Conservation (phyloP, 2,329 filamentous ascomycete genomes). For the Daldinia sp. region DNA sequence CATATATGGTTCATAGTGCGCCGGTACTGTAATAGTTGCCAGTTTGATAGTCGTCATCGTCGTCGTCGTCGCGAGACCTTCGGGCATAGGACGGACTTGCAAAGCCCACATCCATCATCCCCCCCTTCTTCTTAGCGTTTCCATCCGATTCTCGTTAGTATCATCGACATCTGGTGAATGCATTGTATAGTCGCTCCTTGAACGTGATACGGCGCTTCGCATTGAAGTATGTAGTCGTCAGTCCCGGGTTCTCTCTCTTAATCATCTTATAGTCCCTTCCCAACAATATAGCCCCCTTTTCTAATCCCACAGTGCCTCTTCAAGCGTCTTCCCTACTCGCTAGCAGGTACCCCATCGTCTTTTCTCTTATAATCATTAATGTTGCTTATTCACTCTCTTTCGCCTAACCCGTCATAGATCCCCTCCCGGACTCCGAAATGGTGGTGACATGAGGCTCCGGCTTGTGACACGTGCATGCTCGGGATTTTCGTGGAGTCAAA, state of each 20-base stretch:
- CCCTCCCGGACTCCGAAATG: conserved; percentile 19
- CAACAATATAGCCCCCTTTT: not conserved
- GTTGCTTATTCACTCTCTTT: not conserved
- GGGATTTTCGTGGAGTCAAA: conserved; percentile 7
- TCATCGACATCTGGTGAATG: not conserved
- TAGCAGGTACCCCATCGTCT: not conserved
- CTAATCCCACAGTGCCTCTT: not conserved
- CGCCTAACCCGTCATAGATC: not conserved
- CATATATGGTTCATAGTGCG: not conserved
- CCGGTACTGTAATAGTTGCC: not conserved
- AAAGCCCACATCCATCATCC: not conserved
- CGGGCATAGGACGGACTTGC: not conserved
- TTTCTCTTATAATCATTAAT: not conserved
- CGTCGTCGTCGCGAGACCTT: not conserved
- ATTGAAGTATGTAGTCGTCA: not conserved
- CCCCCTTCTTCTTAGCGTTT: not conserved
- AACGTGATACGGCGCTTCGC: not conserved
- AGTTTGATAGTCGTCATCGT: no score
- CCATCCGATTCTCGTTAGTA: not conserved
- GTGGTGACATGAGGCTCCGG: conserved; percentile 18
- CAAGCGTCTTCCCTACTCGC: not conserved
- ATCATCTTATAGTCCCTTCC: not conserved
- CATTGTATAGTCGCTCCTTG: not conserved
- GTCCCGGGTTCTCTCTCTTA: not conserved
- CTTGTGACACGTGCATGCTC: conserved; percentile 19